Evolutionary conservation across 1,139 yeast genomes (phyloP).

Genomic region (Lodderomyces metapsilosis): DNA sequence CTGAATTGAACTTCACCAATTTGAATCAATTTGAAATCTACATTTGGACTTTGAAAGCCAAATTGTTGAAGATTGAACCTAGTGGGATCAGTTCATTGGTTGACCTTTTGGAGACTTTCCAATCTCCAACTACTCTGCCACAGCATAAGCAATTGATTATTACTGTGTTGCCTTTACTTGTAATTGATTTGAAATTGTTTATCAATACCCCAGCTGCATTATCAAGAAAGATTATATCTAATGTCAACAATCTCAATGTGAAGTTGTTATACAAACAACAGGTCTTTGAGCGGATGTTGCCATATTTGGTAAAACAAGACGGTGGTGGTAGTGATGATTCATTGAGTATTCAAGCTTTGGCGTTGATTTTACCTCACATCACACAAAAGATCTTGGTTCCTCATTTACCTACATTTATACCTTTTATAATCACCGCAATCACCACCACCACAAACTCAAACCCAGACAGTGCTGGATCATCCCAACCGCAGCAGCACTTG

Average conservation of each 20-base stretch:
- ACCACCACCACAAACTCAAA: not conserved
- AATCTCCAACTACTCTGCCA: slow-evolving; percentile 26
- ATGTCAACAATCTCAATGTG: slow-evolving; percentile 56
- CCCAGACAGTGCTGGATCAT: too few relatives aligned
- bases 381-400: slow-evolving; percentile 12
- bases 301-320: slow-evolving; percentile 42
- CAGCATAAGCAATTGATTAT: slow-evolving; percentile 29
- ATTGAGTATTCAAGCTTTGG: slow-evolving; percentile 52
- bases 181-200: slow-evolving; percentile 63
- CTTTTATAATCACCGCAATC: slow-evolving; percentile 69
- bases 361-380: slow-evolving; percentile 64
- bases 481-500: too few relatives aligned
- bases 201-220: slow-evolving; percentile 27
- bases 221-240: slow-evolving; percentile 36
- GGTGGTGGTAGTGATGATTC: slow-evolving; percentile 14
- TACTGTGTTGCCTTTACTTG: slow-evolving; percentile 59
- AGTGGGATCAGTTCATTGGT: slow-evolving; percentile 40
- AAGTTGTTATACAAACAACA: slow-evolving; percentile 76
- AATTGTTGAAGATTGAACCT: slow-evolving; percentile 57
- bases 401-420: slow-evolving; percentile 63
- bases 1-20: slow-evolving; percentile 1
- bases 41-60: slow-evolving; percentile 73
- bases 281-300: slow-evolving; percentile 58
- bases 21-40: slow-evolving; percentile 46
- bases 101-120: slow-evolving; percentile 37